phyloP scores from a whole-genome alignment of 495 filamentous ascomycete species.

The Neurospora sp. region DNA sequence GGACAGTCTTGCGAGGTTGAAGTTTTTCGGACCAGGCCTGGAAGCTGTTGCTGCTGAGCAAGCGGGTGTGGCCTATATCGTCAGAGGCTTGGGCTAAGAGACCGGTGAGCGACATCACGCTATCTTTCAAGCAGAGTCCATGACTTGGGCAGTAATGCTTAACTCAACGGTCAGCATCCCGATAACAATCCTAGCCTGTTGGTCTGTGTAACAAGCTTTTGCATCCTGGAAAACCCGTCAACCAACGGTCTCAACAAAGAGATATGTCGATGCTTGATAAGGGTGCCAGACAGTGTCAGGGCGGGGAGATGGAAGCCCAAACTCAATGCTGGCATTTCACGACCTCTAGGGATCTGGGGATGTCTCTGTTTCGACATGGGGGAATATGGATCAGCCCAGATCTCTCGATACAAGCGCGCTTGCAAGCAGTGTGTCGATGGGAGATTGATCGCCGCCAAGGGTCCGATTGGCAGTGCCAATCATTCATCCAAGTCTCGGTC shows the following conservation, averaged over 20 bases:
- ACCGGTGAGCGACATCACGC: background rate
- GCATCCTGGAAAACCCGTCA: background rate
- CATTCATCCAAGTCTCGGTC: background rate
- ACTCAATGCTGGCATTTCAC: background rate
- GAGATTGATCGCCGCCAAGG: slow-evolving; percentile 13
- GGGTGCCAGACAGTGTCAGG: background rate
- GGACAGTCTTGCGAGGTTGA: slow-evolving; percentile 6
- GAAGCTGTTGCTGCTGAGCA: background rate
- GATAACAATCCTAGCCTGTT: background rate
- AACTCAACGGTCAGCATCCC: background rate
- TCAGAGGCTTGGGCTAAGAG: background rate
- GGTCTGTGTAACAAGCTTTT: background rate
- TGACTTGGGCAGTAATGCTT: background rate
- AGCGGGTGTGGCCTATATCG: background rate
- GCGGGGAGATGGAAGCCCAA: background rate
- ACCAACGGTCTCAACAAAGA: background rate
- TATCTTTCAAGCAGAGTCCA: background rate
- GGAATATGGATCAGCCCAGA: background rate
- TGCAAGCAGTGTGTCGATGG: slow-evolving; percentile 6
- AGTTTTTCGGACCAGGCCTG: background rate
- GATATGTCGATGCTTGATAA: background rate
- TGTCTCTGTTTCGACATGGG: background rate
- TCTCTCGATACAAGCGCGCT: background rate
- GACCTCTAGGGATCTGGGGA: background rate
- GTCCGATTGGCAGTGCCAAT: background rate